Percentiles rank a stretch among this genome's conserved stretches.
Evolutionary conservation across 2,329 filamentous ascomycete species (phyloP).

Genomic region (Beauveria asiatica): DNA sequence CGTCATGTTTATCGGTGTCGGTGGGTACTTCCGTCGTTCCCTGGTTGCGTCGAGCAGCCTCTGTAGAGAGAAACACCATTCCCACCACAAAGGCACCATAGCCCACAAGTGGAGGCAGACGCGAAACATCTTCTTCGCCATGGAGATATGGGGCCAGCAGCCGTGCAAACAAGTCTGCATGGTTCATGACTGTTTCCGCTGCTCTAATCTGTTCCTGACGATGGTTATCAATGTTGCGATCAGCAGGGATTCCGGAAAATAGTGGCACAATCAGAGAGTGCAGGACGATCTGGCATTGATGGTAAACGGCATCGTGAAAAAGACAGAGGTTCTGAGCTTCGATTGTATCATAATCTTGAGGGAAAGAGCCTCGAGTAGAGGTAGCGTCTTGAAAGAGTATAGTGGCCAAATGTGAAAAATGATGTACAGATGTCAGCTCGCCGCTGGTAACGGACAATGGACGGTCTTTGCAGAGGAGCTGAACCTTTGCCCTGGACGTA

Average conservation of each 20-base stretch:
- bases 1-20: neutral
- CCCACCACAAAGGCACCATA: constrained; percentile 2
- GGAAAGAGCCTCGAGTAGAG: neutral
- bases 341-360: neutral
- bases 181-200: neutral
- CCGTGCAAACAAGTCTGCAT: neutral
- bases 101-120: neutral
- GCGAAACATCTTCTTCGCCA: neutral
- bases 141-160: neutral
- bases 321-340: neutral
- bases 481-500: neutral
- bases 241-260: neutral
- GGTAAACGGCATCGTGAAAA: constrained; percentile 1
- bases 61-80: constrained; percentile 1
- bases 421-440: constrained; percentile 2
- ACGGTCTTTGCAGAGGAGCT: constrained; percentile 1
- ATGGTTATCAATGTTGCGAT: neutral
- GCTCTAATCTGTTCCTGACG: neutral
- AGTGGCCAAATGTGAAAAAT: neutral
- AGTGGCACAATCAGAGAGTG: neutral
- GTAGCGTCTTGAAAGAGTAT: neutral
- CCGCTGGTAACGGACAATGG: neutral
- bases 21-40: neutral
- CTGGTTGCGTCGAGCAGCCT: neutral
- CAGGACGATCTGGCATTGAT: constrained; percentile 4